phyloP scores from a whole-genome alignment of 768 basidiomycete genomes.

The Tylopilus intermedius region DNA sequence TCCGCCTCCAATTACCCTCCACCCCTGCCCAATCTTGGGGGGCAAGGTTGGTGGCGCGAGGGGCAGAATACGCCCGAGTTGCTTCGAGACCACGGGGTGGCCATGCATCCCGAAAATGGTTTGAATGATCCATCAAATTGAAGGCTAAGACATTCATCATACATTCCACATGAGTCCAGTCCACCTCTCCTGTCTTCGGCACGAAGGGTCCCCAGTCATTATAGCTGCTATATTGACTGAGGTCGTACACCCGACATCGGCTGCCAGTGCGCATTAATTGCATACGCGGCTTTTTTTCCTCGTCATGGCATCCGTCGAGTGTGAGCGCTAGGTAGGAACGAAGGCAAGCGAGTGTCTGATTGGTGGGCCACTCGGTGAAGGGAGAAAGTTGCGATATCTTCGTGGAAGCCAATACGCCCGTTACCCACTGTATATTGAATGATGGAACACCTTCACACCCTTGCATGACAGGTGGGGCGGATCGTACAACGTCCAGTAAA shows the following conservation, averaged over 20 bases:
- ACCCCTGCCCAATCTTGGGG: conserved; percentile 68
- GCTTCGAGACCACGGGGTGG: conserved; percentile 52
- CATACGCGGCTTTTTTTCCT: conserved; percentile 23
- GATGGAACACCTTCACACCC: conserved; percentile 30
- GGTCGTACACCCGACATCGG: conserved; percentile 59
- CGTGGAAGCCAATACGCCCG: conserved; percentile 36
- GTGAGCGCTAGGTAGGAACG: conserved; percentile 47
- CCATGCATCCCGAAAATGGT: conserved; percentile 31
- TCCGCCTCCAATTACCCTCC: conserved; percentile 69
- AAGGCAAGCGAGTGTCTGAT: conserved; percentile 40
- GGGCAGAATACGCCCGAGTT: conserved; percentile 51
- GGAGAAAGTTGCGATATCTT: conserved; percentile 29
- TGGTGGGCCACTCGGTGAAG: conserved; percentile 9
- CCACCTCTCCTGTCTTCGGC: conserved; percentile 35
- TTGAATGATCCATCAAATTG: conserved; percentile 48
- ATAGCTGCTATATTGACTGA: conserved; percentile 49
- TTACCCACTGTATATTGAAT: conserved; percentile 44
- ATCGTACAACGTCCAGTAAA: conserved; percentile 38
- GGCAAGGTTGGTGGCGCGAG: conserved; percentile 31
- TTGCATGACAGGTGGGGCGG: conserved; percentile 28
- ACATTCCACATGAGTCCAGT: conserved; percentile 64
- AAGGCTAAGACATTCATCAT: conserved; percentile 49
- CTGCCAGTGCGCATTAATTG: conserved; percentile 39
- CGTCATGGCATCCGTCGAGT: conserved; percentile 30
- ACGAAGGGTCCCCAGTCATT: conserved; percentile 60